Evolutionary conservation across 2,329 filamentous ascomycete species (phyloP).

Genomic region (Pseudogymnoascus sp.): DNA sequence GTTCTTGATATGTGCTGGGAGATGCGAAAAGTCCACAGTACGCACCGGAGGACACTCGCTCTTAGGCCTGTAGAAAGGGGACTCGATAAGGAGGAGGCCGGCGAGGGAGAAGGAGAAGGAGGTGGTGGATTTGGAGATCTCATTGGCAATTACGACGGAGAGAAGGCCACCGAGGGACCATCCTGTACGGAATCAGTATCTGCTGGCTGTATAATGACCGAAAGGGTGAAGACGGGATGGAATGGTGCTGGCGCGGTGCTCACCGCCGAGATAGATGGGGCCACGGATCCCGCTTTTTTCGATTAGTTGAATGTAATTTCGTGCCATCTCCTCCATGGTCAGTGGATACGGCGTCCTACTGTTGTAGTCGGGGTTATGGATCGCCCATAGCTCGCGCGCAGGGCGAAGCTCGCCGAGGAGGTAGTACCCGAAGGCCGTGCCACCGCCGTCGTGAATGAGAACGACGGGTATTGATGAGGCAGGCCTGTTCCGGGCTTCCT

Average conservation of each 20-base stretch:
- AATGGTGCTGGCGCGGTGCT: not conserved
- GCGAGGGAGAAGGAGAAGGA: not conserved
- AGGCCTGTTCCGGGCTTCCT: not conserved
- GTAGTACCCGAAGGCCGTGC: not conserved
- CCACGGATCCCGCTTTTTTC: not conserved
- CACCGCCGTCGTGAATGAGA: constrained; percentile 6
- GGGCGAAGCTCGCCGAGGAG: not conserved
- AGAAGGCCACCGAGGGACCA: constrained; percentile 2
- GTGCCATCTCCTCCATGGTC: constrained; percentile 1
- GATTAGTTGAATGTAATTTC: not conserved
- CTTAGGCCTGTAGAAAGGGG: not conserved
- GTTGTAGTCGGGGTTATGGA: not conserved
- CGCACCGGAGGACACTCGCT: not conserved
- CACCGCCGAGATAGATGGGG: not conserved
- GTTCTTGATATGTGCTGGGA: not conserved
- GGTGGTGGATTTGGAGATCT: not conserved
- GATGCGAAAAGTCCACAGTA: not conserved
- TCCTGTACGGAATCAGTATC: not conserved
- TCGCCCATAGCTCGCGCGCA: constrained; percentile 7
- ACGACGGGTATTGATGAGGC: not conserved
- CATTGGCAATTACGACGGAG: not conserved
- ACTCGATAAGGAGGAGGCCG: not conserved
- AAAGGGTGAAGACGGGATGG: not conserved
- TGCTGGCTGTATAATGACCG: not conserved
- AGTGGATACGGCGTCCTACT: not conserved